phyloP scores from a whole-genome alignment of 805 yeast genomes.

The Metschnikowia lunata region DNA sequence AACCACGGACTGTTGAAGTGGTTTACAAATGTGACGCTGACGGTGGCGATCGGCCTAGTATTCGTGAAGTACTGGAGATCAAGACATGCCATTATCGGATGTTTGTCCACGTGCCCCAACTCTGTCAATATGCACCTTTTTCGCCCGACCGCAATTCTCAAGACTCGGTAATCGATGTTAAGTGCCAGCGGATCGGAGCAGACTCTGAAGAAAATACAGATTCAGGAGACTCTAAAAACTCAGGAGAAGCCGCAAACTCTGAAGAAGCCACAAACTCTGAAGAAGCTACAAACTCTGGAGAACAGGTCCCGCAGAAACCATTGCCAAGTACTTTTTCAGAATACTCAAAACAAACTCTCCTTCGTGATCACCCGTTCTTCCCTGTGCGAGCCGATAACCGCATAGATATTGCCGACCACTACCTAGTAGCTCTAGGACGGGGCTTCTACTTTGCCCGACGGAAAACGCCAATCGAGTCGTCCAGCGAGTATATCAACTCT shows the following conservation, averaged over 20 bases:
- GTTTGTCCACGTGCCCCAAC: slow-evolving; percentile 44
- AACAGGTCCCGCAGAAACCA: not conserved
- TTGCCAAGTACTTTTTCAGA: not conserved
- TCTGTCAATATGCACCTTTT: slow-evolving; percentile 43
- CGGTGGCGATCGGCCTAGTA: slow-evolving; percentile 12
- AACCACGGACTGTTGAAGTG: slow-evolving; percentile 50
- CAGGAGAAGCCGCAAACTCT: not conserved
- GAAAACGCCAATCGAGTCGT: slow-evolving; percentile 8
- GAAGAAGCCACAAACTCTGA: not conserved
- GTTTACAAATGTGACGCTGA: slow-evolving; percentile 51
- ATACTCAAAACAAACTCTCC: slow-evolving; percentile 1
- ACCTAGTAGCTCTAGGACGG: slow-evolving; percentile 24
- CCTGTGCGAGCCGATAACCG: slow-evolving; percentile 24
- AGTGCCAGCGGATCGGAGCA: slow-evolving; percentile 22
- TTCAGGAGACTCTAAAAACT: not conserved
- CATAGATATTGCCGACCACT: slow-evolving; percentile 26
- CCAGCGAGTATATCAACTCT: slow-evolving; percentile 19
- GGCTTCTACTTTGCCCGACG: slow-evolving; percentile 27
- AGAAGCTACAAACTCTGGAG: not conserved
- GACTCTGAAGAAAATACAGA: not conserved
- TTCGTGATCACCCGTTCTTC: slow-evolving; percentile 17
- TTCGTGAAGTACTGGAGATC: slow-evolving; percentile 46
- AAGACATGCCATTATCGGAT: slow-evolving; percentile 56
- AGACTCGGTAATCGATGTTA: slow-evolving; percentile 25
- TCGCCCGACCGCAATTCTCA: slow-evolving; percentile 19